Base-by-base conservation (phyloP, 805 yeast species). In the Hanseniaspora occidentalis region DNA sequence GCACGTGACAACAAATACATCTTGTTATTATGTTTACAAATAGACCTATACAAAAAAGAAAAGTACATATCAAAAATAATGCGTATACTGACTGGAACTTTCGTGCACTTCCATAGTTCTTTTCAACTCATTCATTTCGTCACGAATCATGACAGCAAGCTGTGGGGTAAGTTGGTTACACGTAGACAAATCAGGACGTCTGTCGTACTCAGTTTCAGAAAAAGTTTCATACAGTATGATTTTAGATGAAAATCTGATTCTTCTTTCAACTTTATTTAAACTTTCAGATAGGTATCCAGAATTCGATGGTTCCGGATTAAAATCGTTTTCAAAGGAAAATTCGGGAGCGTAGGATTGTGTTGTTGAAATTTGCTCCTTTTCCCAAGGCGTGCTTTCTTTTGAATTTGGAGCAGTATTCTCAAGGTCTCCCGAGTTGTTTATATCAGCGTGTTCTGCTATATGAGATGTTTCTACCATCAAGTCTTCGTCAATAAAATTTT, bases 151-250 rank as follows among this genome's bases (percentile, higher is more conserved):
- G 57, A 84, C 86, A 0, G 96, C 96, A 54, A 86, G 62, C 43
- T 71, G 67, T 5, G 96, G 95, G 1, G 95, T 86, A 57, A 86
- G 67, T 54, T 80, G 85, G 59, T 88, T 85, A 62, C 96, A 89
- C 2, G 96, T 86, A 3, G 95, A 94, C 22, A 78, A 67, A 46
- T 86, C 96, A 0, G 96, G 96, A 47, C 79, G 85, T 51, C 98
- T 75, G 58, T 89, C 96, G 58, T 89, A 89, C 48, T 83, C 96
- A 16, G 73, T 77, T 27, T 78, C 77, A 43, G 79, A 72, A 58
- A 81, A 85, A 1, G 96, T 89, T 45, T 85, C 94, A 59, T 78
- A 89, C 34, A 92, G 70, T 6, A 84, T 71, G 42, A 92, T 84
- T 49, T 85, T 69, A 1, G 94, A 78, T 4, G 94, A 81, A 60